Evolutionary conservation across 176 grass and related monocot species (phyloP), one percentile per base, ranked within the genome.

Genomic region (Cocos nucifera): DNA sequence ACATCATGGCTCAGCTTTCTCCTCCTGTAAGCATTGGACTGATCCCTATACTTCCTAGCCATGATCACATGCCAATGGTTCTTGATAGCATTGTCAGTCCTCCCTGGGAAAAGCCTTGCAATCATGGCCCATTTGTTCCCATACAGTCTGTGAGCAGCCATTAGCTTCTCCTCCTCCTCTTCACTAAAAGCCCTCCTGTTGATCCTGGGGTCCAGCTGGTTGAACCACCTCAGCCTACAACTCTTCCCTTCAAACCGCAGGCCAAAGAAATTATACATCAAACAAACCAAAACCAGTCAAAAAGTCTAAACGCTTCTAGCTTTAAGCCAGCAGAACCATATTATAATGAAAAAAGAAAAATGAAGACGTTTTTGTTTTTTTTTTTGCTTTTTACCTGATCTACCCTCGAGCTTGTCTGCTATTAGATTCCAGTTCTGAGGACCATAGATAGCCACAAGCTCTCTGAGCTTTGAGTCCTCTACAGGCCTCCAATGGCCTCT

Each of bases 81-180:
- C 49, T 65, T 65, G 22, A 65, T 15, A 1, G 63, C 63, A 17
- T 65, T 65, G 63, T 65, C 63, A 24, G 63, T 65, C 51, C 63
- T 65, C 17, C 63, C 63, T n/a, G 48, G 63, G 16, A 65, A 65
- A 27, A 65, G 63, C 23, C 50, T 65, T 16, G 63, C 48, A 7
- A 65, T 65, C 63, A 52, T 65, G 16, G 63, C 63, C 63, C 63
- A 65, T 4, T 65, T 65, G 63, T 65, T 65, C 22, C 63, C 63
- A 6, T 65, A 27, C 49, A 52, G 6, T n/a, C 63, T 53, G 49
- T 65, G 63, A 52, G 63, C 63, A 18, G n/a, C n/a, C n/a, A n/a
- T 53, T 8, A 65, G 49, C 16, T 27, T 65, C 49, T 65, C 63
- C 22, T 65, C 63, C 21, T 65, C 63, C 49, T 53, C 22, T 15